Evolutionary conservation across 441 rosid species (phyloP).

Genomic region (Geranium incanum): DNA sequence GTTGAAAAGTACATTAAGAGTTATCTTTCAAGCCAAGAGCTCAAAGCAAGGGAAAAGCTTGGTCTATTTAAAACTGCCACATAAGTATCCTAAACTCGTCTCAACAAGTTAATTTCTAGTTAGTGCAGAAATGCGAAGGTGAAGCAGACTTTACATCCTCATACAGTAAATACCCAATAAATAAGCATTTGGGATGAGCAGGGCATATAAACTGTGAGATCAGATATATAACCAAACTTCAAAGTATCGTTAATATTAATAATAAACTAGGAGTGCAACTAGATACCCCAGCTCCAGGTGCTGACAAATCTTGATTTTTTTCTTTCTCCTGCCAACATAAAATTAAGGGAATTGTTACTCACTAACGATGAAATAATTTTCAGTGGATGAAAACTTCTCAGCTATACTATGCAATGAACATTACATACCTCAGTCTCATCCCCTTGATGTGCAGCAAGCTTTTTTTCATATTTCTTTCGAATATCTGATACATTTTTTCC

Average conservation of each 20-base stretch:
- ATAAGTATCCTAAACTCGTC: neutral
- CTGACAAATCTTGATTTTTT: constrained; percentile 68
- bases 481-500: constrained; percentile 73
- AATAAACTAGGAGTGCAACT: constrained; percentile 8
- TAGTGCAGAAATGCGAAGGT: constrained; percentile 1
- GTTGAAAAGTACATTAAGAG: constrained; percentile 18
- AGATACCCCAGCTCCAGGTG: constrained; percentile 94
- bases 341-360: constrained; percentile 15
- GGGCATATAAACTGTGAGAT: neutral
- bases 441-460: constrained; percentile 83
- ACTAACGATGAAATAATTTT: neutral
- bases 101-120: constrained; percentile 1
- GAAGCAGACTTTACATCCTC: neutral
- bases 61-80: constrained; percentile 7
- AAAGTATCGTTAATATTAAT: constrained; percentile 8
- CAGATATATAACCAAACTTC: constrained; percentile 2
- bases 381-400: constrained; percentile 7
- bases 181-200: neutral
- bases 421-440: constrained; percentile 46
- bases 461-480: constrained; percentile 89
- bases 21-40: constrained; percentile 14
- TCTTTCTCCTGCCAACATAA: constrained; percentile 57
- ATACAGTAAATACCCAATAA: neutral
- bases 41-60: constrained; percentile 11
- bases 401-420: constrained; percentile 10